Base-by-base conservation (phyloP, 2,329 filamentous ascomycete species). In the Plectosphaerella sp. region DNA sequence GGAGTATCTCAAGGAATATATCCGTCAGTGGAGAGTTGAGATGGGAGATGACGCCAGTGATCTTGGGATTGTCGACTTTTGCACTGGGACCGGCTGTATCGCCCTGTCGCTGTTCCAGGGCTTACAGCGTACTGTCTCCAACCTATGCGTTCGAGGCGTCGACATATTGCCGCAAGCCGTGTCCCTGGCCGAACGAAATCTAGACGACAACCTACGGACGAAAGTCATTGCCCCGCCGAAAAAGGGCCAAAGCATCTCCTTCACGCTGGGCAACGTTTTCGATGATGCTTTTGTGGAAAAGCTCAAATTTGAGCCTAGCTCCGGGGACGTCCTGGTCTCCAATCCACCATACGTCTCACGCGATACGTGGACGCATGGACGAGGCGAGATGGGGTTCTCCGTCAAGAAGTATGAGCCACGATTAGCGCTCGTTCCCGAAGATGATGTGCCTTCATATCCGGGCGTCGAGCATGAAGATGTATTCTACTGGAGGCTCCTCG, bases 331-430 rank as follows among this genome's bases (percentile, higher is more conserved):
- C 4, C 69, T 99, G 2, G 80, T 94, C 36, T 88, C 88, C 2
- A 99, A 99, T 62, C 94, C 94, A 15, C 94, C 94, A 1, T 97
- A 97, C 66, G 86, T 97, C 48, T 95, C 91, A 2, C 72, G 75
- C 0, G 58, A 65, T 39, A 61, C 68, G 10, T 76, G 72, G 72
- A 54, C 65, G 36, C 57, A 67, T 4, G 72, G 70, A 16, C 60
- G 60, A 11, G 68, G 68, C 15, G 67, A 74, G 33, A 58, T 76
- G 45, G 81, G 80, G 8, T 91, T 89, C 61, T 93, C 89, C 12
- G 93, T 97, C 28, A 82, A 91, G 15, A 83, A 83, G 45, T 91
- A 84, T 64, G 94, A 99, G 69, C 94, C 94, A 4, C 81, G 74
- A 57, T 70, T 89, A 12, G 94, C 94, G 1, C 76, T 97, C 14